Evolutionary conservation across 2,329 filamentous ascomycete species (phyloP), one percentile per base, ranked within the genome.

Genomic region (Hymenoscyphus infarciens): DNA sequence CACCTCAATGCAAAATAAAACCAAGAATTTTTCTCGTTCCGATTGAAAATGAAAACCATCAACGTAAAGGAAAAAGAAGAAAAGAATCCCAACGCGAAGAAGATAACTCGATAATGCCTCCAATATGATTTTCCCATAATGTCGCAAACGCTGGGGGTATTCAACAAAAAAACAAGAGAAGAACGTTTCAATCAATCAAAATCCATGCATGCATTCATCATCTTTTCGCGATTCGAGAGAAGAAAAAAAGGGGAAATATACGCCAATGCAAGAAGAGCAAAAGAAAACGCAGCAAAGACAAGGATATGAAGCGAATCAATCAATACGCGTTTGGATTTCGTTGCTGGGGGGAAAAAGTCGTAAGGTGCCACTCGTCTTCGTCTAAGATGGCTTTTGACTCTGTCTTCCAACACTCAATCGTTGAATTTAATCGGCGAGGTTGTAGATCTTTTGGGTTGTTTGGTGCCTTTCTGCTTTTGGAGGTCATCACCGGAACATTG

Each of bases 111-210:
- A 49, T 49, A 22, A 49, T 22, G 42, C 42, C 42, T 49, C 42
- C 42, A 49, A 49, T 49, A 49, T 49, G 19, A 49, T 13, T 49
- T 49, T 49, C 19, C 42, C 42, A 15, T 35, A 35, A 35, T 49
- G 42, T 49, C 33, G 42, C 42, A 60, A 64, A 64, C 64, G 64
- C 64, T 66, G 22, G 64, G 64, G 64, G 42, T 66, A 66, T 66
- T 66, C 59, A 63, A 64, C 61, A 66, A 62, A 58, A 55, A 31
- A 7, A 29, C 4, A 54, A 8, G n/a, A 49, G 42, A 49, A 42
- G 39, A 19, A 57, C 19, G 25, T 57, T 57, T 57, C 33, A 57
- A 57, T 57, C 19, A 39, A 38, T 57, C 56, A 22, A 22, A 22
- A 22, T 57, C 56, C 57, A 59, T 59, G 22, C 58, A 60, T 45